Percentiles rank a stretch among this genome's conserved stretches.
These are phyloP conservation scores for Kalmusia sp. DNA, from an alignment of 2,329 filamentous ascomycete species.

Conservation along the genomic window DNA sequence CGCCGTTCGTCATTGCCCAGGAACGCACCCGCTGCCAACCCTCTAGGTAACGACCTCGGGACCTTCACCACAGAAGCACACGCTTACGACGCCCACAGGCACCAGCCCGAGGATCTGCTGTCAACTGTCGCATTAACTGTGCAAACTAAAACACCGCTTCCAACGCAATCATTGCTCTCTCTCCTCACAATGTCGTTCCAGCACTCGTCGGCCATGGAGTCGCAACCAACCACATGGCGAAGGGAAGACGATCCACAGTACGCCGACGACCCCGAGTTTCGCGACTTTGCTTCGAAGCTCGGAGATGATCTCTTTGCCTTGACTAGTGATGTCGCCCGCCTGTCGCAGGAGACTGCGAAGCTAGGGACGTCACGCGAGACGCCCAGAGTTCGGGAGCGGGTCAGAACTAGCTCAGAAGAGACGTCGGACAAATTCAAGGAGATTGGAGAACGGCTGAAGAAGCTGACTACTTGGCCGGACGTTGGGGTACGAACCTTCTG, in stretches of 20 bases:
- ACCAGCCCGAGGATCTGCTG: slow-evolving; percentile 4
- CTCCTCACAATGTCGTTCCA: slow-evolving; percentile 81
- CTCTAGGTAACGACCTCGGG: slow-evolving; percentile 33
- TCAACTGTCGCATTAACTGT: slow-evolving; percentile 18
- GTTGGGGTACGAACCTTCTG: slow-evolving; percentile 72
- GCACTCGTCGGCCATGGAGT: slow-evolving; percentile 82
- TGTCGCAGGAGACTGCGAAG: slow-evolving; percentile 83
- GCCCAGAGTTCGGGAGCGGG: slow-evolving; percentile 85
- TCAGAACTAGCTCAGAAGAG: slow-evolving; percentile 86
- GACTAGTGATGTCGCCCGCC: slow-evolving; percentile 83
- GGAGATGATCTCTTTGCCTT: slow-evolving; percentile 90
- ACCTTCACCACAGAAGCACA: no score
- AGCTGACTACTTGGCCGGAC: slow-evolving; percentile 74
- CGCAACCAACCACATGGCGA: slow-evolving; percentile 73
- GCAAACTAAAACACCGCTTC: background rate
- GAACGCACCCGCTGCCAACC: slow-evolving; percentile 27
- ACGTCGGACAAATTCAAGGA: slow-evolving; percentile 87
- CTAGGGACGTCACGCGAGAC: slow-evolving; percentile 92
- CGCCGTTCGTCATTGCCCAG: slow-evolving; percentile 36
- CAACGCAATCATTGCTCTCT: background rate
- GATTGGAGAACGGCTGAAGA: slow-evolving; percentile 92
- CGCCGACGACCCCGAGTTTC: slow-evolving; percentile 91
- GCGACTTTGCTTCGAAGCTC: slow-evolving; percentile 79
- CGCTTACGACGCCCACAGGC: slow-evolving; percentile 13
- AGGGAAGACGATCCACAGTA: slow-evolving; percentile 77